phyloP scores from a whole-genome alignment of 2,329 filamentous ascomycete species.

The Nectriaceae sp. region DNA sequence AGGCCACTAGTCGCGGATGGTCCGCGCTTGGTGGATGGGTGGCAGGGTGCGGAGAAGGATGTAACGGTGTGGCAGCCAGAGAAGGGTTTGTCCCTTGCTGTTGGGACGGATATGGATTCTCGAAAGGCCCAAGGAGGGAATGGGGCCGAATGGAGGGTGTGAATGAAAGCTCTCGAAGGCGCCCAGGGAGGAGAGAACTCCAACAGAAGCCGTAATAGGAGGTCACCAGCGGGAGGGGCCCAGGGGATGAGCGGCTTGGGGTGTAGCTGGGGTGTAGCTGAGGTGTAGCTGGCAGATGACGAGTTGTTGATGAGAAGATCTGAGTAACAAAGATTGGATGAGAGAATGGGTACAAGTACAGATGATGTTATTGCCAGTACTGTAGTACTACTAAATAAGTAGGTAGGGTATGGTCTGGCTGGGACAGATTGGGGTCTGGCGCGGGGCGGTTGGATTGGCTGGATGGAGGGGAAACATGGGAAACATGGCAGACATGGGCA shows the following conservation, averaged over 20 bases:
- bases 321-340: not conserved
- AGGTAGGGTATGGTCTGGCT: too few species aligned
- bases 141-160: not conserved
- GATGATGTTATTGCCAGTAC: not conserved
- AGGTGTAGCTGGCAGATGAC: not conserved
- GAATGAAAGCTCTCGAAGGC: too few species aligned
- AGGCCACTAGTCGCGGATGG: constrained; percentile 24
- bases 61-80: constrained; percentile 18
- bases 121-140: not conserved
- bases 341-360: not conserved
- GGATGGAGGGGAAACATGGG: not conserved
- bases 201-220: too few species aligned
- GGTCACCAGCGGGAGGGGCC: too few species aligned
- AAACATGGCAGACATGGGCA: too few species aligned
- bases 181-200: too few species aligned
- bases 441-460: not conserved
- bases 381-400: too few species aligned
- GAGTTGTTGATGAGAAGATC: not conserved
- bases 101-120: not conserved
- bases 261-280: too few species aligned
- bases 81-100: not conserved
- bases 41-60: constrained; percentile 5
- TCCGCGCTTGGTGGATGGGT: constrained; percentile 9
- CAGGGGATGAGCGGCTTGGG: too few species aligned
- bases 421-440: not conserved